A percentile compares a stretch with the other conserved stretches of the same genome.
phyloP scores from a whole-genome alignment of 768 basidiomycete genomes.

The Psilocybe cubensis region DNA sequence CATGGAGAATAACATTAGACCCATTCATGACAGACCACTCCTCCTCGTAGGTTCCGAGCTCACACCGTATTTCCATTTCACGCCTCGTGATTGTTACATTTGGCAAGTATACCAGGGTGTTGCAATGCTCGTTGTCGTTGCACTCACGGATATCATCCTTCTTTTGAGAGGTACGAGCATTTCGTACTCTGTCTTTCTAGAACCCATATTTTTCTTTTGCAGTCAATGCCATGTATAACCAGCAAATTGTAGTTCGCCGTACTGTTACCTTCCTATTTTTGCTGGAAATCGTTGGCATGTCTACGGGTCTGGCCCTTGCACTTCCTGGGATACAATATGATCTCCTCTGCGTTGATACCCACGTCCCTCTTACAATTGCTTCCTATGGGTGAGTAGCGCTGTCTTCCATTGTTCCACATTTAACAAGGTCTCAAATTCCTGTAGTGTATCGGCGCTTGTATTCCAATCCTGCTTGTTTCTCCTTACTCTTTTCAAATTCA shows the following conservation, averaged over 20 bases:
- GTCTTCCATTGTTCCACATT: background rate
- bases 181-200: background rate
- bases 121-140: constrained; percentile 28
- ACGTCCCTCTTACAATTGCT: constrained; percentile 27
- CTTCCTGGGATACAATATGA: constrained; percentile 35
- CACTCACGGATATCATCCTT: constrained; percentile 38
- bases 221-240: constrained; percentile 46
- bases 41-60: constrained; percentile 38
- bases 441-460: constrained; percentile 31
- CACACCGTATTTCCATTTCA: constrained; percentile 37
- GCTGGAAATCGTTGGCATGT: constrained; percentile 34
- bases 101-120: constrained; percentile 46
- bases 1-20: background rate
- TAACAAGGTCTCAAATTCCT: background rate
- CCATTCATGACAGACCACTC: constrained; percentile 28
- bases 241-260: constrained; percentile 26
- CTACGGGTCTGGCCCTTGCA: constrained; percentile 27
- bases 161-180: constrained; percentile 37
- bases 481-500: constrained; percentile 39
- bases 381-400: constrained; percentile 36
- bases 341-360: constrained; percentile 31
- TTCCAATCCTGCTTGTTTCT: constrained; percentile 43
- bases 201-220: background rate
- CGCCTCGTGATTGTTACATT: constrained; percentile 40
- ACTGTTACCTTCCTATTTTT: constrained; percentile 28